Evolutionary conservation across 257 asterid species (phyloP), one percentile per base, ranked within the genome.

Genomic region (Schizonepeta tenuifolia): DNA sequence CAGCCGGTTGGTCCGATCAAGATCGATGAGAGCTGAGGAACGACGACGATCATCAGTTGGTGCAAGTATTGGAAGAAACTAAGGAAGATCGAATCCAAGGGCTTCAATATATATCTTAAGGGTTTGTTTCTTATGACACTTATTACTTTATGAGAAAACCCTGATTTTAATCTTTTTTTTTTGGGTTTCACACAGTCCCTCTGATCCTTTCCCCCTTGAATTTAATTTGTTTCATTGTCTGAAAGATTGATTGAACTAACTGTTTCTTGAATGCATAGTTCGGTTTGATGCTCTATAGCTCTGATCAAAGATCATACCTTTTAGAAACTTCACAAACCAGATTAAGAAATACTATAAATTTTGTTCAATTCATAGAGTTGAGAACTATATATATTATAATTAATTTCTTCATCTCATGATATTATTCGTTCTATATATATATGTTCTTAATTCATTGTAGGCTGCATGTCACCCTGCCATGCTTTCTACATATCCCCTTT

Each of bases 1-100:
- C 57, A 7, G 49, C 3, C 22, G 3, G 31, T 40, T 9, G 9
- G 44, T 68, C 43, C 66, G 70, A 60, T 21, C 31, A 40, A n/a
- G 40, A 55, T 66, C 11, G 60, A 44, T 18, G 72, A 5, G 57
- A 71, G 75, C 66, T 53, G 63, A 11, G 41, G 53, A 49, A 56
- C 77, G 43, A 63, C 64, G 75, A 63, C 58, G 72, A 73, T 76
- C 40, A 67, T 68, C 74, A 7, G 46, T 44, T 1, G 50, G 36
- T 65, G 60, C 41, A 41, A 76, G 51, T 76, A 49, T 26, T 53
- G 65, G 33, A 71, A 66, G 57, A 17, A 18, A 33, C 24, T 15
- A 17, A 41, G 20, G 62, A 58, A 62, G 81, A 64, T 51, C 54
- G 67, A 65, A 71, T 44, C 35, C 28, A 49, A 49, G 57, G 55